Base-by-base conservation (phyloP, 805 yeast genomes). In the Zygoascus ofunaensis region DNA sequence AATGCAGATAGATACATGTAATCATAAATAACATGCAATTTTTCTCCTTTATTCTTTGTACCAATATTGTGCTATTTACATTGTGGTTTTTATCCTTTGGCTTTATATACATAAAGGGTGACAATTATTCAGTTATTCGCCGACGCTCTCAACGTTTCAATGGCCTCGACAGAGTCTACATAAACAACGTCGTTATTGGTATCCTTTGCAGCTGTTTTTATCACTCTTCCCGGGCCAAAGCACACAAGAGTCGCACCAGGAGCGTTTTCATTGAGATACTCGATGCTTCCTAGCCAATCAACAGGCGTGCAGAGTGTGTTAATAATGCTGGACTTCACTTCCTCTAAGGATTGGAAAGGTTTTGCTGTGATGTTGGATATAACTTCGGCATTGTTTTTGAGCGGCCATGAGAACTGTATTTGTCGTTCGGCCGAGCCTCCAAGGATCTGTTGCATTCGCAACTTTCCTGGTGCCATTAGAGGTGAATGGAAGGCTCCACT, bases 401-500 rank as follows among this genome's bases (percentile, higher is more conserved):
- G 12, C 32, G 58, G 60, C 57, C 57, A 59, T 10, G 34, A 37
- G 52, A 55, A 46, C 1, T 23, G 5, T 18, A 43, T n/a, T 20
- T 36, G 38, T 7, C 41, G 26, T 23, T 44, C 37, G 2, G 44
- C 47, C 24, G 14, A 15, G 3, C 33, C 22, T 5, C 40, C 43
- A 3, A 63, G 53, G 18, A 60, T 50, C 12, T 45, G 48, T 5
- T 38, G 41, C 45, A 74, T 60, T 26, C 56, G 53, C 4, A 21
- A 8, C 28, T 34, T 33, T 33, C 28, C 38, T 4, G 42, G 17
- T 10, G 15, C 21, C 55, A 76, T 61, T 10, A 63, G 47, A 3
- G 54, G 45, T 32, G 66, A 69, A 55, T 76, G 81, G 56, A 76
- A 76, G 15, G 81, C 79, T 1, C 75, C 69, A 2, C 64, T 56